phyloP scores from a whole-genome alignment of 768 basidiomycete species.

The Leucocoprinus sp. region DNA sequence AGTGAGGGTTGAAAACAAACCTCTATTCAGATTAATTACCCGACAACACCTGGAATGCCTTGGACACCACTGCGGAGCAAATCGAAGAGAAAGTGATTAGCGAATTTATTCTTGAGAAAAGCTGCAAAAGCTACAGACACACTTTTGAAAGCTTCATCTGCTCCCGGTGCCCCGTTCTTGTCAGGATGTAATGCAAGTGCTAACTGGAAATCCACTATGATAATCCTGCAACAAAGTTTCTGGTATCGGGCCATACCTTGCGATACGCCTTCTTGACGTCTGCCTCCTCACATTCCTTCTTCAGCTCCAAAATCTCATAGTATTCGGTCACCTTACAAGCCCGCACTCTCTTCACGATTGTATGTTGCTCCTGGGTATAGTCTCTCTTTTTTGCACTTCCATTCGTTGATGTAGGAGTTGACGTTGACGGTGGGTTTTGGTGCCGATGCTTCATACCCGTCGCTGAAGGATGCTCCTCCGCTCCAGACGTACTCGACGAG shows the following conservation, averaged over 20 bases:
- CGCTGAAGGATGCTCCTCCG: slow-evolving; percentile 71
- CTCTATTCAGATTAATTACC: slow-evolving; percentile 28
- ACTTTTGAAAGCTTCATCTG: slow-evolving; percentile 98
- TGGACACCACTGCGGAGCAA: slow-evolving; percentile 75
- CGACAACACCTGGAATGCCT: slow-evolving; percentile 93
- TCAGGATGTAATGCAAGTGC: slow-evolving; percentile 87
- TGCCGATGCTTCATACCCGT: slow-evolving; percentile 62
- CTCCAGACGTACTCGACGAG: slow-evolving; percentile 33
- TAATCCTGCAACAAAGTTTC: too few relatives aligned
- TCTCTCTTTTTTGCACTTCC: slow-evolving; percentile 72
- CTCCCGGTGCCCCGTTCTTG: slow-evolving; percentile 95
- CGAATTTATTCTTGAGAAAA: neutral
- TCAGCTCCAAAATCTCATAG: slow-evolving; percentile 82
- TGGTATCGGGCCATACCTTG: slow-evolving; percentile 70
- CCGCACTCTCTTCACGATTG: slow-evolving; percentile 80
- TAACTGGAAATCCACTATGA: too few relatives aligned
- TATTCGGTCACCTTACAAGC: slow-evolving; percentile 84
- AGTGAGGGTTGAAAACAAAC: neutral
- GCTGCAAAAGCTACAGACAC: slow-evolving; percentile 21
- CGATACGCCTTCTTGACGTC: slow-evolving; percentile 94
- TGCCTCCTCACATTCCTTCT: slow-evolving; percentile 72
- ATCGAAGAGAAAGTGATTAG: slow-evolving; percentile 8
- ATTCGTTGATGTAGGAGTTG: slow-evolving; percentile 36
- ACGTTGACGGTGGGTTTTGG: slow-evolving; percentile 22
- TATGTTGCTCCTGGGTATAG: slow-evolving; percentile 77